These are phyloP conservation scores for Pilobolus umbonatus DNA, from an alignment of 192 early-diverging fungal genomes.

Conservation along the genomic window DNA sequence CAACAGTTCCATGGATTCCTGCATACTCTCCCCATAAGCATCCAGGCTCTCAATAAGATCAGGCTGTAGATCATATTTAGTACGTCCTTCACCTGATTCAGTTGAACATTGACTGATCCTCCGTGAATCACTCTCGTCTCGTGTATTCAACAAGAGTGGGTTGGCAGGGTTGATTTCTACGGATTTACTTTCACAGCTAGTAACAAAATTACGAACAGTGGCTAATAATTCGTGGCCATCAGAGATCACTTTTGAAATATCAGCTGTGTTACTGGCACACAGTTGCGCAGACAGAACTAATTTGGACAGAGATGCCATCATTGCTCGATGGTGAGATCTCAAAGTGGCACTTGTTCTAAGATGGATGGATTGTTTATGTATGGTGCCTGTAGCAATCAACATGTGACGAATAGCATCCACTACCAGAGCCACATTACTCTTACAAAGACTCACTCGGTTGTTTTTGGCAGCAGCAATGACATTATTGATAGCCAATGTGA, in stretches of 20 bases:
- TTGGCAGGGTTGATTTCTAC: constrained; percentile 37
- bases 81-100: not conserved
- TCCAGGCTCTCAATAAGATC: constrained; percentile 24
- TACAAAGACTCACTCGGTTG: constrained; percentile 48
- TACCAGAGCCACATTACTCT: constrained; percentile 52
- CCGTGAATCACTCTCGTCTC: constrained; percentile 5
- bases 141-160: not conserved
- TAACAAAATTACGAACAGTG: constrained; percentile 58
- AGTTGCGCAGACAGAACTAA: constrained; percentile 70
- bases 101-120: not conserved
- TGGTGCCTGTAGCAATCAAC: constrained; percentile 73
- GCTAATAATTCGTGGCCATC: constrained; percentile 59
- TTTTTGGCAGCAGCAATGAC: constrained; percentile 49
- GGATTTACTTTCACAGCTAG: constrained; percentile 30
- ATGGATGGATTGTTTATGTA: constrained; percentile 62
- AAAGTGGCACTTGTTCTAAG: constrained; percentile 37
- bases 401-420: constrained; percentile 83
- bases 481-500: constrained; percentile 49
- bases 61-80: constrained; percentile 19
- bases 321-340: constrained; percentile 34
- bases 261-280: constrained; percentile 68
- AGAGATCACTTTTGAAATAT: constrained; percentile 54
- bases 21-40: constrained; percentile 15
- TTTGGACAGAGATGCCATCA: constrained; percentile 66
- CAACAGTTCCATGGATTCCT: constrained; percentile 16